Conservation (phyloP, 257 asterid genomes). For the Rubia yunnanensis region DNA sequence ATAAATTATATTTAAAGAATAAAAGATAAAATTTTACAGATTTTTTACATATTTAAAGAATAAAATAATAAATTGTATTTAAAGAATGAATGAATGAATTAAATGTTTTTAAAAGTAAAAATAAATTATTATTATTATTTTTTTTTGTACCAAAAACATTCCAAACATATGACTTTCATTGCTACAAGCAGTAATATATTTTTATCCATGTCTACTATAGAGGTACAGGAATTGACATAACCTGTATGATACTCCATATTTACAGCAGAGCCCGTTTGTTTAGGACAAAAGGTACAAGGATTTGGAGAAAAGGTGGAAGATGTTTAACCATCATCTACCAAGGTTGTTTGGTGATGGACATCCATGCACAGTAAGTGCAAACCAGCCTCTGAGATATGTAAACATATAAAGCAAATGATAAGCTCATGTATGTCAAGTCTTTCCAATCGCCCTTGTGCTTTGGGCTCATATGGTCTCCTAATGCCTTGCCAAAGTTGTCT, state of each 20-base stretch:
- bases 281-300: not conserved
- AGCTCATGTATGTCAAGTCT: conserved; percentile 65
- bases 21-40: no score
- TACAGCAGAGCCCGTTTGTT: not conserved
- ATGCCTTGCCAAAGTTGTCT: conserved; percentile 40
- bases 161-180: not conserved
- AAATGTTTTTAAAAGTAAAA: no score
- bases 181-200: not conserved
- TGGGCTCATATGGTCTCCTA: conserved; percentile 63
- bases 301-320: not conserved
- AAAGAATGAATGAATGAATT: no score
- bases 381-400: conserved; percentile 89
- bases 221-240: not conserved
- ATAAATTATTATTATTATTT: no score
- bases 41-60: no score
- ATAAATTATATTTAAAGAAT: no score
- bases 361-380: conserved; percentile 83
- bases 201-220: not conserved
- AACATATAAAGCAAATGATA: conserved; percentile 84
- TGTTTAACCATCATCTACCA: conserved; percentile 27
- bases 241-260: not conserved
- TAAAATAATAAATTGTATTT: no score
- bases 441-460: conserved; percentile 89
- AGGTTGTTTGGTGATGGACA: conserved; percentile 38
- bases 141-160: no score